Evolutionary conservation across 805 yeast genomes (phyloP).

Genomic region (Cyberlindnera maclurae): DNA sequence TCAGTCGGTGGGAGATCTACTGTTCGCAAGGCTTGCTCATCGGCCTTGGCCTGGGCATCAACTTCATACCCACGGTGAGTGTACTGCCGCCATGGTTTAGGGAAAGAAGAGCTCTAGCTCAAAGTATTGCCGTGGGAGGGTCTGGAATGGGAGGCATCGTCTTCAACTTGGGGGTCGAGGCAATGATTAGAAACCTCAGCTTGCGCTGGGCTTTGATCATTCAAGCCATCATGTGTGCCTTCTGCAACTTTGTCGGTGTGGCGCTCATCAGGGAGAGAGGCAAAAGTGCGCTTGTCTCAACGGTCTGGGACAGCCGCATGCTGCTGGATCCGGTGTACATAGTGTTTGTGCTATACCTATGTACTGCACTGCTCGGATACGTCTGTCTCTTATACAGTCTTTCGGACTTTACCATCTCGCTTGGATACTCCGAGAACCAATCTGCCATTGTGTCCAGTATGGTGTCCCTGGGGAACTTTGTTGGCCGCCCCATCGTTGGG

Average conservation of each 20-base stretch:
- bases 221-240: slow-evolving; percentile 31
- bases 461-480: slow-evolving; percentile 48
- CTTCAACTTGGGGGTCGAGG: slow-evolving; percentile 31
- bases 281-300: slow-evolving; percentile 28
- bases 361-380: slow-evolving; percentile 51
- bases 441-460: slow-evolving; percentile 55
- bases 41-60: slow-evolving; percentile 45
- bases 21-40: slow-evolving; percentile 61
- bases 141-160: slow-evolving; percentile 39
- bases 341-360: slow-evolving; percentile 33
- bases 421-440: slow-evolving; percentile 49
- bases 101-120: slow-evolving; percentile 46
- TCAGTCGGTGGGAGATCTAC: slow-evolving; percentile 55
- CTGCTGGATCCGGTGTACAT: slow-evolving; percentile 35
- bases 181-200: slow-evolving; percentile 25
- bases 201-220: slow-evolving; percentile 30
- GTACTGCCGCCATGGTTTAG: slow-evolving; percentile 67
- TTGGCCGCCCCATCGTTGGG: slow-evolving; percentile 54
- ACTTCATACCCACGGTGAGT: slow-evolving; percentile 51
- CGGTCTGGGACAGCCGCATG: slow-evolving; percentile 35
- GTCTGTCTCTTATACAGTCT: slow-evolving; percentile 51
- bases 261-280: slow-evolving; percentile 33
- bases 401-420: slow-evolving; percentile 51
- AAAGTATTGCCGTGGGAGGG: slow-evolving; percentile 33
- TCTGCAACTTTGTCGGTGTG: slow-evolving; percentile 28